Evolutionary conservation across 768 basidiomycete genomes (phyloP).

Genomic region (Suillus tomentosus): DNA sequence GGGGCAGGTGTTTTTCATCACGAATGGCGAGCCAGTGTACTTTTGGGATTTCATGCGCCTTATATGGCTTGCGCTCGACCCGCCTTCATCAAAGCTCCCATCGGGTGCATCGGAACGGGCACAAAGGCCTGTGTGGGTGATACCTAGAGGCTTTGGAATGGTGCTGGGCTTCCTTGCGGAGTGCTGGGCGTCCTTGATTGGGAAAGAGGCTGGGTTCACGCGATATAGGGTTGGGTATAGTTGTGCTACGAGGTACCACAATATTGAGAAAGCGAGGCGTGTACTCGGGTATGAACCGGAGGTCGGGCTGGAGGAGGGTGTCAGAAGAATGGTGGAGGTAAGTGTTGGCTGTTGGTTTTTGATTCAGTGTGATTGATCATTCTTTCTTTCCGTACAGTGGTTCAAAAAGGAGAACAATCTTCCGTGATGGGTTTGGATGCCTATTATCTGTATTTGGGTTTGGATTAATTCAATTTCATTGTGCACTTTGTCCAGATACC

Average conservation of each 20-base stretch:
- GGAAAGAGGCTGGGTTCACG: slow-evolving; percentile 86
- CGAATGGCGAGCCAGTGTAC: slow-evolving; percentile 93
- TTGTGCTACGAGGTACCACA: slow-evolving; percentile 83
- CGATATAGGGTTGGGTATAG: slow-evolving; percentile 80
- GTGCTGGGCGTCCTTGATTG: slow-evolving; percentile 68
- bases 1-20: slow-evolving; percentile 94
- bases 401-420: slow-evolving; percentile 35
- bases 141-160: slow-evolving; percentile 69
- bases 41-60: slow-evolving; percentile 93
- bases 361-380: neutral
- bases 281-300: slow-evolving; percentile 93
- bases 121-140: slow-evolving; percentile 40
- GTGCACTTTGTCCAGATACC: neutral
- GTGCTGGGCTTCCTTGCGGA: slow-evolving; percentile 73
- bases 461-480: neutral
- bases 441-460: neutral
- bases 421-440: slow-evolving; percentile 11
- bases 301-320: slow-evolving; percentile 86
- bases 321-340: slow-evolving; percentile 76
- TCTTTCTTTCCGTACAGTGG: slow-evolving; percentile 21
- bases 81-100: slow-evolving; percentile 32
- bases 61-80: slow-evolving; percentile 75
- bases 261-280: slow-evolving; percentile 90
- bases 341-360: slow-evolving; percentile 24
- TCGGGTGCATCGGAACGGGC: slow-evolving; percentile 48